Percentiles rank a stretch among this genome's conserved stretches.
Conservation (phyloP, 768 basidiomycete genomes). For the Austroboletus festivus region DNA sequence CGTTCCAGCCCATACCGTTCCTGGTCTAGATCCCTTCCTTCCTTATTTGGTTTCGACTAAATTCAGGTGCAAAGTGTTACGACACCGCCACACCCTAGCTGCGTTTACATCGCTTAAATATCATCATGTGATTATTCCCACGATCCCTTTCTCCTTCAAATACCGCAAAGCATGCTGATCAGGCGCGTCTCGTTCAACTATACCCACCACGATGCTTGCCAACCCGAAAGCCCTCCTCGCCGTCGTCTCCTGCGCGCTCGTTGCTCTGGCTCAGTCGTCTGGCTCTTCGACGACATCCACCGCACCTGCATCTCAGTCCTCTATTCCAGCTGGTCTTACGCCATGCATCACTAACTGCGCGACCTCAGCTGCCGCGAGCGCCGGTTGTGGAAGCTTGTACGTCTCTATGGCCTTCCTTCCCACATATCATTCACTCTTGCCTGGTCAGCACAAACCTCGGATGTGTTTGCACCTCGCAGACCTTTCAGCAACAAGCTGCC, state of each 20-base stretch:
- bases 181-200: too few species aligned
- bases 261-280: constrained; percentile 21
- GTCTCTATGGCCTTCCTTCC: neutral
- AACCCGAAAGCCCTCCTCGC: constrained; percentile 20
- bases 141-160: constrained; percentile 11
- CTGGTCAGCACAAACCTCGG: constrained; percentile 34
- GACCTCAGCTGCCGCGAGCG: neutral
- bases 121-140: constrained; percentile 13
- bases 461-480: constrained; percentile 38
- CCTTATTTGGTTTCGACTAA: neutral
- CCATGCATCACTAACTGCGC: constrained; percentile 15
- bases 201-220: constrained; percentile 13
- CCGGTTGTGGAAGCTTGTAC: constrained; percentile 15
- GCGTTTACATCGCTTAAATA: too few species aligned
- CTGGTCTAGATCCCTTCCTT: neutral
- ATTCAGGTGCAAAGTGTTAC: neutral
- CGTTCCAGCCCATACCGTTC: neutral
- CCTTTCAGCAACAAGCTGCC: constrained; percentile 35
- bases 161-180: constrained; percentile 1
- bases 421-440: neutral
- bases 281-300: neutral
- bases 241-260: constrained; percentile 14
- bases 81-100: too few species aligned
- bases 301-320: constrained; percentile 1
- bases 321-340: neutral